These are phyloP conservation scores for Colletotrichum caudatum DNA, from an alignment of 2,329 filamentous ascomycete genomes.

Conservation along the genomic window DNA sequence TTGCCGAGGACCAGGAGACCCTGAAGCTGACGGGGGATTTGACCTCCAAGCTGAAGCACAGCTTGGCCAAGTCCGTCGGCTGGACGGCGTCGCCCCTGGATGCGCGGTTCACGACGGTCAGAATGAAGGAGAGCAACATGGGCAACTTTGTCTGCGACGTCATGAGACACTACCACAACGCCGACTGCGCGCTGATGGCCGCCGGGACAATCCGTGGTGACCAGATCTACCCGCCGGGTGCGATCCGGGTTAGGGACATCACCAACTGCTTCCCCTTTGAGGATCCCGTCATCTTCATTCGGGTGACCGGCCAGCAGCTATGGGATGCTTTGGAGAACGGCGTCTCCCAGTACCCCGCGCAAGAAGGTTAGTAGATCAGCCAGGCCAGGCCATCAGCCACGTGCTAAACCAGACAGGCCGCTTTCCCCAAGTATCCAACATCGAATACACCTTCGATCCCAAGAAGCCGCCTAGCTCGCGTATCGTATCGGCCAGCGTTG, in stretches of 20 bases:
- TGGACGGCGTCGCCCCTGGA: conserved; percentile 87
- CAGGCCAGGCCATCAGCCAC: too few species aligned
- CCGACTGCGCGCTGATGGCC: conserved; percentile 87
- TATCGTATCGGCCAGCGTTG: conserved; percentile 72
- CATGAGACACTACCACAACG: conserved; percentile 84
- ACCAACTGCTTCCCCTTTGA: conserved; percentile 93
- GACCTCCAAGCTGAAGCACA: conserved; percentile 79
- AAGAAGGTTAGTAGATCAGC: conserved; percentile 69
- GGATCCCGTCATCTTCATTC: conserved; percentile 85
- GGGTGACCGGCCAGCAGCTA: conserved; percentile 77
- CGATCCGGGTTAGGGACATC: conserved; percentile 83
- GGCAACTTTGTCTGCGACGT: conserved; percentile 94
- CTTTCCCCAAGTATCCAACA: conserved; percentile 89
- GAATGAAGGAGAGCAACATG: conserved; percentile 82
- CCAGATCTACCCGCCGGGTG: conserved; percentile 86
- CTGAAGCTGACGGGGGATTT: conserved; percentile 74
- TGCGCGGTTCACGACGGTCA: conserved; percentile 85
- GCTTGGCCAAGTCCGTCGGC: conserved; percentile 84
- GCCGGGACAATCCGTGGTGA: conserved; percentile 89
- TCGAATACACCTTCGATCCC: conserved; percentile 79
- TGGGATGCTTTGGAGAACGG: conserved; percentile 87
- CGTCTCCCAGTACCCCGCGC: conserved; percentile 81
- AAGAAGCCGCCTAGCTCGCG: conserved; percentile 70
- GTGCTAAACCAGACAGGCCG: conserved; percentile 56
- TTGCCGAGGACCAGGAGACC: conserved; percentile 73